A percentile compares a stretch with the other conserved stretches of the same genome.
phyloP scores from a whole-genome alignment of 2,329 filamentous ascomycete genomes.

The Neonectria hederae region DNA sequence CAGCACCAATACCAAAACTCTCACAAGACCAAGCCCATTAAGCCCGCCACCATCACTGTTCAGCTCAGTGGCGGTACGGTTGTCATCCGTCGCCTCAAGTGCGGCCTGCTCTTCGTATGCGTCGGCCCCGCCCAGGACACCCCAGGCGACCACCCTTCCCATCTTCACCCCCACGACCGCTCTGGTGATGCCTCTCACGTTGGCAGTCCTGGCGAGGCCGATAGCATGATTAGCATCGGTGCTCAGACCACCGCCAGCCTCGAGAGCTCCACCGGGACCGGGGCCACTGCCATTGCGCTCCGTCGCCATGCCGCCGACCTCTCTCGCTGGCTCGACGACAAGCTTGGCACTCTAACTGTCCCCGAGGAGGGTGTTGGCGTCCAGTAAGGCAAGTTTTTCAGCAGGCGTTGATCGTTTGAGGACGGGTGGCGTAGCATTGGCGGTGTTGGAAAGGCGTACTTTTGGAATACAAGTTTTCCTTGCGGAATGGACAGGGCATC shows the following conservation, averaged over 20 bases:
- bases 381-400: conserved; percentile 28
- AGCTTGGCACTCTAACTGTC: conserved; percentile 62
- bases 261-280: conserved; percentile 51
- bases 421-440: conserved; percentile 29
- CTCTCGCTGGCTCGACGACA: conserved; percentile 68
- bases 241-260: conserved; percentile 55
- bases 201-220: conserved; percentile 54
- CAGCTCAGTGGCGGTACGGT: conserved; percentile 68
- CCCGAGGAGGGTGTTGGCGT: conserved; percentile 62
- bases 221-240: conserved; percentile 58
- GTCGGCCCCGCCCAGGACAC: conserved; percentile 57
- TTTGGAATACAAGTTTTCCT: conserved; percentile 26
- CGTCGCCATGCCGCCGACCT: conserved; percentile 68
- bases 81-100: conserved; percentile 65
- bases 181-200: conserved; percentile 49
- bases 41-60: conserved; percentile 61
- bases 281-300: conserved; percentile 60
- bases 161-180: conserved; percentile 31
- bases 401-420: conserved; percentile 13
- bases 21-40: conserved; percentile 38
- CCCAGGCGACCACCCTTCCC: conserved; percentile 26
- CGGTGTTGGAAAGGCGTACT: conserved; percentile 35
- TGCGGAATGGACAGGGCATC: conserved; percentile 11
- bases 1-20: conserved; percentile 35
- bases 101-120: conserved; percentile 70